Conservation (phyloP, 225 moss, liverwort and hornwort species). For the Polytrichum formosum region DNA sequence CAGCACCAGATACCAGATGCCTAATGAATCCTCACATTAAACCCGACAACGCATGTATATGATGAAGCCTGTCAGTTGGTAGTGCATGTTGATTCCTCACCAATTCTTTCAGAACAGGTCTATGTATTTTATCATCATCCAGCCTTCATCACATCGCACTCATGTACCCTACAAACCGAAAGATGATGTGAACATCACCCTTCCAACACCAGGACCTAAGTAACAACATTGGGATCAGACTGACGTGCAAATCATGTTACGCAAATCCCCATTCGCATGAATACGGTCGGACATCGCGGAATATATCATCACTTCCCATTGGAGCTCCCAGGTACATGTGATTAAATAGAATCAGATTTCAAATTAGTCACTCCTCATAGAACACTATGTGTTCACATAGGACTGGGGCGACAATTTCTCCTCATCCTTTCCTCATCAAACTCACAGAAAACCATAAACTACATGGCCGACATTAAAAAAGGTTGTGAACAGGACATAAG, state of each 20-base stretch:
- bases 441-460: background rate
- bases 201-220: constrained; percentile 3
- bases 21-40: no score
- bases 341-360: constrained; percentile 6
- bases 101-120: constrained; percentile 25
- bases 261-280: constrained; percentile 22
- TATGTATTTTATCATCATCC: constrained; percentile 23
- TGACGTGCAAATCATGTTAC: constrained; percentile 61
- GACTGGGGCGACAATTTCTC: constrained; percentile 71
- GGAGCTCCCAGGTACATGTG: no score
- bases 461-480: background rate
- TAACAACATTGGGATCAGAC: constrained; percentile 27
- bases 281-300: no score
- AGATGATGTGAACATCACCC: background rate
- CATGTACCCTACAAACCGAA: background rate
- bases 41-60: no score
- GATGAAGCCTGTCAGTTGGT: constrained; percentile 25
- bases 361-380: constrained; percentile 16
- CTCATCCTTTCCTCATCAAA: constrained; percentile 45
- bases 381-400: constrained; percentile 14
- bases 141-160: background rate
- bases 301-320: no score
- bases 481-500: constrained; percentile 11
- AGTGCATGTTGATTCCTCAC: constrained; percentile 26
- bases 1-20: constrained; percentile 16